Base-by-base conservation (phyloP, 352 stramenopile species). In the Pythium coloratum region DNA sequence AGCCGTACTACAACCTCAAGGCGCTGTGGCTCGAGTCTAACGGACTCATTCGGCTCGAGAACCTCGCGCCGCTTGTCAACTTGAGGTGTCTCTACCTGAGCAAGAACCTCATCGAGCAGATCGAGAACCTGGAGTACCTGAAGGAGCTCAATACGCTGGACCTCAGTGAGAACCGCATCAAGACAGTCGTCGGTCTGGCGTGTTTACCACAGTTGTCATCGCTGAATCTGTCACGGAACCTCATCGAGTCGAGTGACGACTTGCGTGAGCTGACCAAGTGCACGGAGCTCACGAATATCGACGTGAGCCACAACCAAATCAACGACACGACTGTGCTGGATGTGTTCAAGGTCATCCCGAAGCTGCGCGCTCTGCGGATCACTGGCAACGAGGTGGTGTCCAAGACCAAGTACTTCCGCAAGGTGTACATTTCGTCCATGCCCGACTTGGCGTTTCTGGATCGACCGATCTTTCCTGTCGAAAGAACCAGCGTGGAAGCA, bases 21-120 rank as follows among this genome's bases (percentile, higher is more conserved):
- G 87, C 92, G 47, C 76, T 99, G n/a, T 99, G 90, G 90, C 86
- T 99, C 20, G 95, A 98, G 71, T 96, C 89, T 1, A 99, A 99
- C 69, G 94, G 93, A 9, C 81, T 99, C 34, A 76, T 70, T 20
- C 88, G 76, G 67, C 90, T 98, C 33, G 90, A 93, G 59, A 89
- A 89, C 67, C 75, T 98, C 38, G 62, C 71, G 40, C 63, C 86
- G 55, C 74, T 98, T 6, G 64, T 75, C 12, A 76, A 94, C 28
- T 66, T 99, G 24, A 76, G 95, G 44, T 98, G 92, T 68, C 74
- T 99, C 36, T 98, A 98, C 67, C 61, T 98, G 62, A 88, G 95
- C 72, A 95, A 96, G 51, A 99, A 99, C 76, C 70, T 97, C 7
- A 92, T 99, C 34, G 78, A 85, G 61, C 73, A 68, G 13, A 82